Percentiles rank a stretch among this genome's conserved stretches.
These are phyloP conservation scores for Metarhizium brunneum DNA, from an alignment of 2,329 filamentous ascomycete species.

Conservation along the genomic window DNA sequence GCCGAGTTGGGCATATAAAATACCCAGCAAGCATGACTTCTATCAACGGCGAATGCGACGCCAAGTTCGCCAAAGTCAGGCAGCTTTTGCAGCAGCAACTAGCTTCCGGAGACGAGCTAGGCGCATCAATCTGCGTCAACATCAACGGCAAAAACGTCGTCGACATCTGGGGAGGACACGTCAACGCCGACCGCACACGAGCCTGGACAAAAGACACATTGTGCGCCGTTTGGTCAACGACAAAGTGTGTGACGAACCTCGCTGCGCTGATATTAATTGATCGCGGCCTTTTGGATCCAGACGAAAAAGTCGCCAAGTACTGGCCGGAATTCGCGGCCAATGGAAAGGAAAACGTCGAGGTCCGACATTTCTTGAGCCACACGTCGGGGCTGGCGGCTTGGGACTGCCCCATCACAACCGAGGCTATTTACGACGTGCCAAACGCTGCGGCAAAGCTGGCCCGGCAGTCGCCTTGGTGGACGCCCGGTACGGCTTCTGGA, in stretches of 20 bases:
- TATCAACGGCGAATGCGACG: too few species aligned
- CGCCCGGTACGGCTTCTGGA: conserved; percentile 30
- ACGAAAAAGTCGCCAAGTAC: conserved; percentile 29
- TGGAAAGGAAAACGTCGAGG: conserved; percentile 29
- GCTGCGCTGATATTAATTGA: conserved; percentile 26
- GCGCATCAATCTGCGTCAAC: too few species aligned
- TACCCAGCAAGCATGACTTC: too few species aligned
- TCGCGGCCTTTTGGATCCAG: conserved; percentile 9
- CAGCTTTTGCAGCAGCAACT: too few species aligned
- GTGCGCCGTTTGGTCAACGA: conserved; percentile 28
- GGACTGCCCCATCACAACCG: conserved; percentile 10
- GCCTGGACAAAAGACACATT: conserved; percentile 32
- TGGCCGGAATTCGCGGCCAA: conserved; percentile 37
- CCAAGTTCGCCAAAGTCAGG: too few species aligned
- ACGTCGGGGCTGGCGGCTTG: conserved; percentile 25
- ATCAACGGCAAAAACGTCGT: conserved; percentile 28
- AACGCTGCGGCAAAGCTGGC: conserved; percentile 18
- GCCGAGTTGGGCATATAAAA: too few species aligned
- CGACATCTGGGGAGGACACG: conserved; percentile 34
- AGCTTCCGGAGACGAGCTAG: too few species aligned
- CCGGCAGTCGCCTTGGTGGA: conserved; percentile 32
- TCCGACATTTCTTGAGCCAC: conserved; percentile 21
- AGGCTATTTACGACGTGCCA: too few species aligned
- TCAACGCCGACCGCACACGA: conserved; percentile 17
- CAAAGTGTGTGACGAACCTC: conserved; percentile 28